phyloP scores from a whole-genome alignment of 75 land plant genomes.

The Picea glauca region DNA sequence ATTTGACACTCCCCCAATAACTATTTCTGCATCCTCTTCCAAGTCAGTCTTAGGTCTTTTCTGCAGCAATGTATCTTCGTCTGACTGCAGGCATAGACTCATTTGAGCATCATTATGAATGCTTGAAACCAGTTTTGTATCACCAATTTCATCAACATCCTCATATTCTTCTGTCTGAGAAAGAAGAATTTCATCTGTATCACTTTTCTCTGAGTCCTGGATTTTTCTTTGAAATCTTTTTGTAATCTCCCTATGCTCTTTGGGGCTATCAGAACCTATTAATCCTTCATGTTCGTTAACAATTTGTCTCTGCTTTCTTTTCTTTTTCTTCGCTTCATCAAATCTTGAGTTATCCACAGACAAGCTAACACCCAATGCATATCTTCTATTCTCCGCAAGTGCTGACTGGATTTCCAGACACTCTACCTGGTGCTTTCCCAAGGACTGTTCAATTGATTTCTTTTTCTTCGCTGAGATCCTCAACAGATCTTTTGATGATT shows the following conservation, averaged over 20 bases:
- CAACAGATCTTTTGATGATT: background rate
- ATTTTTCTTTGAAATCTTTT: background rate
- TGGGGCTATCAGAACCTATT: background rate
- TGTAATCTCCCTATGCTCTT: background rate
- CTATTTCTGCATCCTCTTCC: background rate
- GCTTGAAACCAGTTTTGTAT: background rate
- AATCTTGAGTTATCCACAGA: slow-evolving; percentile 2
- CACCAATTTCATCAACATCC: background rate
- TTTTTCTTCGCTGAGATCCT: slow-evolving; percentile 1
- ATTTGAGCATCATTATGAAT: background rate
- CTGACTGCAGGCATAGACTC: slow-evolving; percentile 1
- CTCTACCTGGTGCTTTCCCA: background rate
- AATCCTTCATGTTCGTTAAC: background rate
- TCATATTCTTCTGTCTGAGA: background rate
- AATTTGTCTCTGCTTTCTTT: slow-evolving; percentile 10
- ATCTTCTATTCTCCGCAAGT: background rate
- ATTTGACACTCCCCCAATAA: background rate
- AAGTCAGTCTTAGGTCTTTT: background rate
- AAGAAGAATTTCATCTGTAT: background rate
- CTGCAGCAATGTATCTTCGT: background rate
- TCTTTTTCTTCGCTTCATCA: slow-evolving; percentile 11
- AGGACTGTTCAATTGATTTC: background rate
- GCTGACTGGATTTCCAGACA: slow-evolving; percentile 3
- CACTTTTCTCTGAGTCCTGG: background rate
- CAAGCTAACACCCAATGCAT: background rate